Conservation (phyloP, 331 rosid genomes). For the Saraca asoca region DNA sequence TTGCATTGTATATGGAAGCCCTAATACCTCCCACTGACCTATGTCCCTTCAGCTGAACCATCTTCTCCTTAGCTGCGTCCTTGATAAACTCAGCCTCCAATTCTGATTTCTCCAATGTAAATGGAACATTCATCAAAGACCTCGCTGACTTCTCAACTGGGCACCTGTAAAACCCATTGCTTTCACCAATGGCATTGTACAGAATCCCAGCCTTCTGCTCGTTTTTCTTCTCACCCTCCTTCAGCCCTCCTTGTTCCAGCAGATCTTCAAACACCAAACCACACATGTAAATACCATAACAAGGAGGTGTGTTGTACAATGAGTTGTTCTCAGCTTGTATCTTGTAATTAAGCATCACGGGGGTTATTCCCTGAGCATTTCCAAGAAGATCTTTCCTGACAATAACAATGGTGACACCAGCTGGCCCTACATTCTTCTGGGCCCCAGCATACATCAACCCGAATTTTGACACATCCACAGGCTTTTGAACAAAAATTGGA, state of each 20-base stretch:
- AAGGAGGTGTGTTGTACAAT: no score
- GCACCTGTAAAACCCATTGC: slow-evolving; percentile 64
- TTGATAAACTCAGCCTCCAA: slow-evolving; percentile 63
- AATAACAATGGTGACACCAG: slow-evolving; percentile 66
- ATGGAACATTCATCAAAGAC: slow-evolving; percentile 71
- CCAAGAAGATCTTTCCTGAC: no score
- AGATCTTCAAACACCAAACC: slow-evolving; percentile 71
- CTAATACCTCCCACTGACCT: slow-evolving; percentile 72
- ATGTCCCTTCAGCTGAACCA: slow-evolving; percentile 78
- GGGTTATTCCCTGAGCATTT: no score
- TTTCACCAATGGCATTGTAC: slow-evolving; percentile 52
- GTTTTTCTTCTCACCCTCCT: slow-evolving; percentile 65
- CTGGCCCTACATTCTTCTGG: slow-evolving; percentile 73
- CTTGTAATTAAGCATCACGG: no score
- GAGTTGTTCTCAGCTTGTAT: no score
- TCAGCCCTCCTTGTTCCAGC: slow-evolving; percentile 60
- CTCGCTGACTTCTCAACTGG: slow-evolving; percentile 67
- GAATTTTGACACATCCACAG: slow-evolving; percentile 73
- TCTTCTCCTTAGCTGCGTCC: slow-evolving; percentile 64
- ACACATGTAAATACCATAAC: no score
- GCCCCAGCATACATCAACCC: slow-evolving; percentile 71
- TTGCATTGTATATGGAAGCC: no score
- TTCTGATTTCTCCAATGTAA: slow-evolving; percentile 62
- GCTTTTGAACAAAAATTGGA: slow-evolving; percentile 93
- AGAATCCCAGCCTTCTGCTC: slow-evolving; percentile 55